These are phyloP conservation scores for Aspergillus sojae DNA, from an alignment of 2,329 filamentous ascomycete species.

Conservation along the genomic window DNA sequence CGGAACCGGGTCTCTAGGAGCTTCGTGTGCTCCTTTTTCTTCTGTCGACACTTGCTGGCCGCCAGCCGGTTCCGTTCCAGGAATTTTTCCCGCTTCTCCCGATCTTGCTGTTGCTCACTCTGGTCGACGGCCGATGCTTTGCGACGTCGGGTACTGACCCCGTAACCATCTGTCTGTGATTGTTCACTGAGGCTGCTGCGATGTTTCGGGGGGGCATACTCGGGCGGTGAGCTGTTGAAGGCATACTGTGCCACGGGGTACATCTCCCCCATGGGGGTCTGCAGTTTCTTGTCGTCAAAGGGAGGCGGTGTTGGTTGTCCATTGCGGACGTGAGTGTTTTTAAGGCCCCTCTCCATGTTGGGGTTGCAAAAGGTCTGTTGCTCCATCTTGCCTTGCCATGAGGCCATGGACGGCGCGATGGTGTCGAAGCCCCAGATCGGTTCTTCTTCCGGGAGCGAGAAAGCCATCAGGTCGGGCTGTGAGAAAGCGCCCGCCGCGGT, in stretches of 20 bases:
- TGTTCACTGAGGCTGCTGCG: not conserved
- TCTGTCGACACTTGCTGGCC: conserved; percentile 64
- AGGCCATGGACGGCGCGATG: not conserved
- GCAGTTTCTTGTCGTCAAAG: conserved; percentile 30
- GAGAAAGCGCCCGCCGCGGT: not conserved
- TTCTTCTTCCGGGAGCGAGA: not conserved
- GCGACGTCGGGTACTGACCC: not conserved
- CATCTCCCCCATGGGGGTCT: not conserved
- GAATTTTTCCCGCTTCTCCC: conserved; percentile 51
- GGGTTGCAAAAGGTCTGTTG: not conserved
- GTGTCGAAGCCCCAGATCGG: not conserved
- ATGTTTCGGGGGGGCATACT: not conserved
- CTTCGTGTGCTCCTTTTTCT: conserved; percentile 62
- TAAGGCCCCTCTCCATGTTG: conserved; percentile 17
- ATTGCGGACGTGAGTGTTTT: conserved; percentile 40
- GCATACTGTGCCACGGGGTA: not conserved
- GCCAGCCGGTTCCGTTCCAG: conserved; percentile 63
- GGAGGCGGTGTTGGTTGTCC: conserved; percentile 42
- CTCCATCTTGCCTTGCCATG: not conserved
- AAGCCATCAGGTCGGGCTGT: not conserved
- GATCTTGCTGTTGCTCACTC: conserved; percentile 22
- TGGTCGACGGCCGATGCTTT: not conserved
- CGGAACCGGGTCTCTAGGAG: conserved; percentile 48
- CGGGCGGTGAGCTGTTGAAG: not conserved
- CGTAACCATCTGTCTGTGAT: not conserved